Conservation (phyloP, 1,139 yeast species). For the Yamadazyma membranifaciens region DNA sequence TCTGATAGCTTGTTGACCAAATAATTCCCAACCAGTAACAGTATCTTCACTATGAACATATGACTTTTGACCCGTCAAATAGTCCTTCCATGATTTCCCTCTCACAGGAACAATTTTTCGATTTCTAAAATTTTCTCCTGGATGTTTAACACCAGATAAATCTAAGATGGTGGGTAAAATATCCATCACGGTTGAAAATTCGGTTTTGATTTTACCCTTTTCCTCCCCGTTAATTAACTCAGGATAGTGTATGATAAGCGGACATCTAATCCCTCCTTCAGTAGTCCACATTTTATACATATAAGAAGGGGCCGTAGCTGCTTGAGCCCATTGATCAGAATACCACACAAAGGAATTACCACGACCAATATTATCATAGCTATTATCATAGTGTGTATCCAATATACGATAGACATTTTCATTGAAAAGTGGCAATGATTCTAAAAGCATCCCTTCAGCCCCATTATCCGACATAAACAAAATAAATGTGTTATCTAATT, state of each 20-base stretch:
- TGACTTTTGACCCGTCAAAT: slow-evolving; percentile 23
- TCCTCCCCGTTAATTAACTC: slow-evolving; percentile 19
- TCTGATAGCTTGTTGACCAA: slow-evolving; percentile 55
- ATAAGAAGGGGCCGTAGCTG: slow-evolving; percentile 57
- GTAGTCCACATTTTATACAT: slow-evolving; percentile 53
- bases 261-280: slow-evolving; percentile 59
- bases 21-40: slow-evolving; percentile 59
- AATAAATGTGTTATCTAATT: slow-evolving; percentile 52
- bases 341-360: slow-evolving; percentile 50
- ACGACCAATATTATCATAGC: slow-evolving; percentile 47
- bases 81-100: slow-evolving; percentile 43
- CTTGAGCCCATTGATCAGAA: slow-evolving; percentile 63
- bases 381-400: slow-evolving; percentile 29
- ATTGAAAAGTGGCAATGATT: slow-evolving; percentile 47
- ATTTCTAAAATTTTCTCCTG: slow-evolving; percentile 37
- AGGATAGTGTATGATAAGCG: slow-evolving; percentile 46
- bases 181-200: slow-evolving; percentile 59
- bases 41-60: slow-evolving; percentile 43
- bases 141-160: slow-evolving; percentile 44
- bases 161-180: slow-evolving; percentile 53
- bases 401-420: slow-evolving; percentile 21
- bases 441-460: slow-evolving; percentile 58
- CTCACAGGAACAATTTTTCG: slow-evolving; percentile 37
- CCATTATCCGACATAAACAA: slow-evolving; percentile 61
- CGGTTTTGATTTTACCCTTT: slow-evolving; percentile 29